Evolutionary conservation across 257 asterid species (phyloP).

Genomic region (Schizonepeta tenuifolia): DNA sequence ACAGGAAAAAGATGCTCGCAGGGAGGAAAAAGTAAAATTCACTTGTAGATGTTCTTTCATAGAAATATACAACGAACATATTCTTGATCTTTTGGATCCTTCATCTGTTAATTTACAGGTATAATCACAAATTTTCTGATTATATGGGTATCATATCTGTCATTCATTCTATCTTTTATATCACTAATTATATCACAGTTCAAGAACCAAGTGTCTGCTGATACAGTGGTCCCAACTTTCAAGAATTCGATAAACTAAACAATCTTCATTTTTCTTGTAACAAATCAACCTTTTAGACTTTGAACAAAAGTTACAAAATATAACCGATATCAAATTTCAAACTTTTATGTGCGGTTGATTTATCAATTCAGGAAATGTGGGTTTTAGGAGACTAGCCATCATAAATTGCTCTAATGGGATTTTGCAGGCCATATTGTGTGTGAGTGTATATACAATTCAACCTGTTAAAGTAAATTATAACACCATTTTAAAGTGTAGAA

Average conservation of each 20-base stretch:
- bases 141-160: neutral
- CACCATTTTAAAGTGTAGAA: too few species aligned
- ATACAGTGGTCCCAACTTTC: neutral
- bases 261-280: too few species aligned
- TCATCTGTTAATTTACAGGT: slow-evolving; percentile 89
- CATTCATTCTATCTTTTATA: neutral
- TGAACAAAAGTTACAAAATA: too few species aligned
- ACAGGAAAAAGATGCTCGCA: slow-evolving; percentile 90
- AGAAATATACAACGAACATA: slow-evolving; percentile 94
- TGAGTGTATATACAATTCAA: too few species aligned
- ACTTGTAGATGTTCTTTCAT: slow-evolving; percentile 89
- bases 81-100: slow-evolving; percentile 92
- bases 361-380: too few species aligned
- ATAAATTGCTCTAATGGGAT: too few species aligned
- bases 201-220: slow-evolving; percentile 15
- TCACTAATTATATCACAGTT: slow-evolving; percentile 13
- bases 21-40: slow-evolving; percentile 86
- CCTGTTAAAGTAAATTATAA: too few species aligned
- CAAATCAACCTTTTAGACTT: neutral
- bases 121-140: slow-evolving; percentile 9
- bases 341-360: too few species aligned
- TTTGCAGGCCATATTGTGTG: too few species aligned
- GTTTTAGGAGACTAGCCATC: too few species aligned
- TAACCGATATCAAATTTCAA: too few species aligned
- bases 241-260: neutral